Base-by-base conservation (phyloP, 169 alveolate species). In the Plasmodium cynomolgi region DNA sequence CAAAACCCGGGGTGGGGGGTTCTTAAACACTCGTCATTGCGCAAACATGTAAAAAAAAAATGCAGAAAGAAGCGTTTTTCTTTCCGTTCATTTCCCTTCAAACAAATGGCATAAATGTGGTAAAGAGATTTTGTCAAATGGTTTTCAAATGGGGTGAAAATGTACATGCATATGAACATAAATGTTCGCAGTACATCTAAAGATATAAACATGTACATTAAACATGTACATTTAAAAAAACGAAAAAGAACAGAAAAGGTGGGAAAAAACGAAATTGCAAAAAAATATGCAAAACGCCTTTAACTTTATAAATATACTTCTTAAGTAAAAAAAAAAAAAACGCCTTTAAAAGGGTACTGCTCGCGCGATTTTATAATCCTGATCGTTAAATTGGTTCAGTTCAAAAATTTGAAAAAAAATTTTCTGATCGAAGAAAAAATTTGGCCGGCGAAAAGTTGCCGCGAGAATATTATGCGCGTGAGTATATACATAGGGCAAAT, bases 1-100 rank as follows among this genome's bases (percentile, higher is more conserved):
- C 33, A 23, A 5, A 68, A 34, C 68, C 23, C 37, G 23, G 17
- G 31, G 23, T n/a, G 13, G 17, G 68, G 31, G 23, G 29, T 83
- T 26, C 58, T 83, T 83, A 83, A 68, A 83, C 50, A 50, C 47
- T 83, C 68, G 44, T 34, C 58, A 68, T 83, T 83, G 71, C 17
- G 3, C 9, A n/a, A 34, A n/a, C 75, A 71, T 83, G 71, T 83
- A 68, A 83, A 83, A 71, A 75, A n/a, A 33, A 62, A 37, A 26
- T 9, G 26, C 50, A 83, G 17, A 58, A 83, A 9, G 47, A 83
- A 68, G n/a, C 2, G 37, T 82, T 82, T 82, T 54, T 82, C 71
- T 29, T 54, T 54, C 80, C 62, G 41, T 20, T 50, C 74, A 83
- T 83, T 83, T 68, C 75, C 83, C 83, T 62, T 71, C 71, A 83